A percentile compares a stretch with the other conserved stretches of the same genome.
Evolutionary conservation across 345 rosid species (phyloP).

Genomic region (Salix exigua): DNA sequence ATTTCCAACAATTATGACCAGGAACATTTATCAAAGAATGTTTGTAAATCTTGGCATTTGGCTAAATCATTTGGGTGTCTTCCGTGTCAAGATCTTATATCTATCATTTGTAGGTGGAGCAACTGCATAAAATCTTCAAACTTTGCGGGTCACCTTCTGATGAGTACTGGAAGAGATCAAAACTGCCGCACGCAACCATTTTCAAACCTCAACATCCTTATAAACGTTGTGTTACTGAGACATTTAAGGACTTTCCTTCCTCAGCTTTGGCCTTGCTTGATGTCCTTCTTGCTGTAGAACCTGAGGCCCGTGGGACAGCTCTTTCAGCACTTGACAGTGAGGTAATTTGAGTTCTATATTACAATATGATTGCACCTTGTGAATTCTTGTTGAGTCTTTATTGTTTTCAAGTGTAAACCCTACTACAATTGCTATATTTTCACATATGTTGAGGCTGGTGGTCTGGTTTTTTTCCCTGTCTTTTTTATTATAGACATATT

Average conservation of each 20-base stretch:
- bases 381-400: not conserved
- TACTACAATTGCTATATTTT: not conserved
- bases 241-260: conserved; percentile 53
- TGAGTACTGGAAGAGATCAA: conserved; percentile 63
- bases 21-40: not conserved
- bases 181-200: conserved; percentile 53
- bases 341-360: conserved; percentile 27
- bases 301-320: conserved; percentile 54
- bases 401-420: not conserved
- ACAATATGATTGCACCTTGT: not conserved
- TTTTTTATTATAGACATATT: too few species aligned
- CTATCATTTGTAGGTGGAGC: conserved; percentile 46
- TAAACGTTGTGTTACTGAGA: conserved; percentile 47
- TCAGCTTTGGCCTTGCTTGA: conserved; percentile 51
- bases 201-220: conserved; percentile 69
- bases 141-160: conserved; percentile 76
- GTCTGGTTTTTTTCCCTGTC: too few species aligned
- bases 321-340: conserved; percentile 48
- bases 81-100: not conserved
- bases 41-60: not conserved
- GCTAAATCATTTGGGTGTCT: not conserved
- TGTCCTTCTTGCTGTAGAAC: conserved; percentile 52
- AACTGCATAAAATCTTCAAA: conserved; percentile 66
- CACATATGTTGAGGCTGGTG: not conserved
- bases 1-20: rapidly evolving